These are phyloP conservation scores for Teratosphaeriaceae sp. DNA, from an alignment of 2,329 filamentous ascomycete species.

Conservation along the genomic window DNA sequence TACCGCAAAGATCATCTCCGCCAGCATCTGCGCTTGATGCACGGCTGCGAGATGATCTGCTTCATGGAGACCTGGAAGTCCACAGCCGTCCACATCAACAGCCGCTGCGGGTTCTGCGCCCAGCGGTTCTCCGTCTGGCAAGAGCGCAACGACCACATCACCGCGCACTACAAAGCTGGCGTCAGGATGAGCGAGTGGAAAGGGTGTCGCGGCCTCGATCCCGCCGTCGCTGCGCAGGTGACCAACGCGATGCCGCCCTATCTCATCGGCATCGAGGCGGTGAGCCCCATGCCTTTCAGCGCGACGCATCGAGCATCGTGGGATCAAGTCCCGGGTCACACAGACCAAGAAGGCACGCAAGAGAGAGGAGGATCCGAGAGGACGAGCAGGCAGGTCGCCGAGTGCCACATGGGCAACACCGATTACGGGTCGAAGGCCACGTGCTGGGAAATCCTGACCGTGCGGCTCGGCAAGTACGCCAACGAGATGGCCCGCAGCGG, in stretches of 20 bases:
- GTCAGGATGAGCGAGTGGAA: slow-evolving; percentile 49
- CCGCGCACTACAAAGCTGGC: slow-evolving; percentile 49
- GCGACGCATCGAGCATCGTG: slow-evolving; percentile 29
- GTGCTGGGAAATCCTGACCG: slow-evolving; percentile 45
- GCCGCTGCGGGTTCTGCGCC: slow-evolving; percentile 49
- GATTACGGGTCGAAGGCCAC: slow-evolving; percentile 25
- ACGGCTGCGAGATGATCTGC: slow-evolving; percentile 54
- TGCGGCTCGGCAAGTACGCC: slow-evolving; percentile 40
- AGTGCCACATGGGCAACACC: slow-evolving; percentile 4
- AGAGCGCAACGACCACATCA: slow-evolving; percentile 47
- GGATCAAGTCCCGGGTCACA: slow-evolving; percentile 1
- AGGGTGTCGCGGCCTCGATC: slow-evolving; percentile 48
- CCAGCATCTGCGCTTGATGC: slow-evolving; percentile 55
- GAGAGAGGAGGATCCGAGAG: background rate
- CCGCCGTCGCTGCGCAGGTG: slow-evolving; percentile 41
- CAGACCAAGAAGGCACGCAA: background rate
- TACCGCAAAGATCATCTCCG: slow-evolving; percentile 58
- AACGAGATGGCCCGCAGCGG: slow-evolving; percentile 33
- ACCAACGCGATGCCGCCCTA: slow-evolving; percentile 48
- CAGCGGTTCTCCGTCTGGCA: slow-evolving; percentile 44
- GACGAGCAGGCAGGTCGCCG: background rate
- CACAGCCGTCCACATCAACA: slow-evolving; percentile 47
- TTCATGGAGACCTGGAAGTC: slow-evolving; percentile 61
- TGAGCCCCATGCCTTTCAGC: slow-evolving; percentile 42
- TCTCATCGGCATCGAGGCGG: slow-evolving; percentile 43